These are phyloP conservation scores for Cryphonectria radicalis DNA, from an alignment of 2,329 filamentous ascomycete species.

Conservation along the genomic window DNA sequence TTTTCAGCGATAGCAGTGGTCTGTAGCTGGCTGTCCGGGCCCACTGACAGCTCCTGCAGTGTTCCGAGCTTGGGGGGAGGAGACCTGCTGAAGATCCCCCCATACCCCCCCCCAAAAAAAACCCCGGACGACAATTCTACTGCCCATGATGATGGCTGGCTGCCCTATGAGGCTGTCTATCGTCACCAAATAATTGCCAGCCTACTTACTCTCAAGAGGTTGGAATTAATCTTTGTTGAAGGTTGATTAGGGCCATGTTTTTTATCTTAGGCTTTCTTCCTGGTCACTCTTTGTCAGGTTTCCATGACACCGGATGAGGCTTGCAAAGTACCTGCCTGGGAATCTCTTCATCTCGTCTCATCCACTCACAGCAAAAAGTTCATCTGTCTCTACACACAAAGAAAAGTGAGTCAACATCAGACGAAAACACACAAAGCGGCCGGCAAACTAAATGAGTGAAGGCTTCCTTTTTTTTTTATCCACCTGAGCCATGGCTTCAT, in stretches of 20 bases:
- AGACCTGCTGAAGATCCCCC: background rate
- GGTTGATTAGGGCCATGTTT: conserved; percentile 10
- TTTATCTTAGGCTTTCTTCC: background rate
- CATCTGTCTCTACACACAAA: background rate
- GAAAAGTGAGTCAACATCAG: conserved; percentile 7
- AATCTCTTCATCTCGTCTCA: background rate
- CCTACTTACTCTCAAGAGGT: background rate
- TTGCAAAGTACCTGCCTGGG: background rate
- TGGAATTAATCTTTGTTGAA: background rate
- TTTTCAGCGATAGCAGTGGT: background rate
- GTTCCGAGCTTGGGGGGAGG: background rate
- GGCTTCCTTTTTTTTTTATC: no score
- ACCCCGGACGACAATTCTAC: background rate
- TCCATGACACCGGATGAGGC: conserved; percentile 23
- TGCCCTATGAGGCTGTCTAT: background rate
- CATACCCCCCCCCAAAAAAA: background rate
- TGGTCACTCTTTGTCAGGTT: background rate
- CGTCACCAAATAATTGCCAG: background rate
- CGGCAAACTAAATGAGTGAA: background rate
- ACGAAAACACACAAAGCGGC: background rate
- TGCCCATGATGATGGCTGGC: background rate
- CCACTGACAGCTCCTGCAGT: background rate
- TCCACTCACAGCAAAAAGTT: background rate
- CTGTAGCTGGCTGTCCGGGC: background rate
- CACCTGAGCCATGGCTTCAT: conserved; percentile 14